phyloP scores from a whole-genome alignment of 2,329 filamentous ascomycete genomes.

The Rhinocladiella mackenziei region DNA sequence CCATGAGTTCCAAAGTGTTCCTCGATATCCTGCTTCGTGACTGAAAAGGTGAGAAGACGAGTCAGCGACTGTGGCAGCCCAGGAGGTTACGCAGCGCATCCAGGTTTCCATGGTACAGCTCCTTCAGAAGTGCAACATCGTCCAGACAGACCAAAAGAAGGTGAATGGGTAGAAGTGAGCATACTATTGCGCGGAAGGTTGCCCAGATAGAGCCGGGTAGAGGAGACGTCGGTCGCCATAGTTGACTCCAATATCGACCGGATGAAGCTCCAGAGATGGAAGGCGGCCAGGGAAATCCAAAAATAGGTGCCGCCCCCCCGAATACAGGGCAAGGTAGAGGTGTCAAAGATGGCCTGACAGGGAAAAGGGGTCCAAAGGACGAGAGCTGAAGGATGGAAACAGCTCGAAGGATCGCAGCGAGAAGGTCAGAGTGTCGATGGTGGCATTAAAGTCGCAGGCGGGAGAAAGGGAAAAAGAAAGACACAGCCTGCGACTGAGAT shows the following conservation, averaged over 20 bases:
- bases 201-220: slow-evolving; percentile 92
- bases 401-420: too few species aligned
- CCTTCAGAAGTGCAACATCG: slow-evolving; percentile 23
- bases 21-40: slow-evolving; percentile 95
- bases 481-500: neutral
- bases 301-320: neutral
- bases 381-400: neutral
- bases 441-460: slow-evolving; percentile 3
- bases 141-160: slow-evolving; percentile 23
- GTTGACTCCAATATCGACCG: slow-evolving; percentile 33
- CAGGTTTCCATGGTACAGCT: slow-evolving; percentile 17
- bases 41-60: slow-evolving; percentile 45
- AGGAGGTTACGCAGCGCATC: slow-evolving; percentile 12
- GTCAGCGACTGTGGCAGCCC: slow-evolving; percentile 24
- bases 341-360: slow-evolving; percentile 2
- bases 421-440: too few species aligned
- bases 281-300: neutral
- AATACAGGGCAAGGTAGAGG: too few species aligned
- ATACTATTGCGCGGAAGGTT: slow-evolving; percentile 95
- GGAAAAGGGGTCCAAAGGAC: neutral
- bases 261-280: neutral
- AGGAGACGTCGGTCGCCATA: slow-evolving; percentile 87
- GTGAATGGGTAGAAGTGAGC: slow-evolving; percentile 35
- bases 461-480: neutral
- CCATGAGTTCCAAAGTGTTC: slow-evolving; percentile 93